Base-by-base conservation (phyloP, 1,284 basidiomycete species). In the Mixia osmundae region DNA sequence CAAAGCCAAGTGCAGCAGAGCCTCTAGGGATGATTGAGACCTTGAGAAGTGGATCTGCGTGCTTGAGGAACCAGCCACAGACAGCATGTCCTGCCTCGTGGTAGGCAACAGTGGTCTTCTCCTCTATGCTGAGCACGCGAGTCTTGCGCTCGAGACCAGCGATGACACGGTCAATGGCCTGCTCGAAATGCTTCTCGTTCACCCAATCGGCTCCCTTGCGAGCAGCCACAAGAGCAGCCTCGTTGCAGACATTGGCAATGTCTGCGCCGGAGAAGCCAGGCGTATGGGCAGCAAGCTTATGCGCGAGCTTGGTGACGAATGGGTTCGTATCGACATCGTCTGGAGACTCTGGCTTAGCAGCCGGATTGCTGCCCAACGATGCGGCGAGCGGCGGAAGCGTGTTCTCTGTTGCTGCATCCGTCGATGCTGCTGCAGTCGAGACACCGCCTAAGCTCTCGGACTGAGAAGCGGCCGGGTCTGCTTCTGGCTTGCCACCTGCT, bases 51-150 rank as follows among this genome's bases (percentile, higher is more conserved):
- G 30, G 15, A 19, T 30, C n/a, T 37, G 89, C 89, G 48, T 89
- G 78, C 61, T 95, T 83, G 47, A 95, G 59, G 67, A 82, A 95
- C 89, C 91, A 97, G 14, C 89, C 89, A 52, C 82, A 89, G 33
- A 97, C 75, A 18, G 91, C 89, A 58, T 99, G 89, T 1, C 89
- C 91, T 23, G 91, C 91, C 64, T 99, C 91, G 56, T 97, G 91
- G 57, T 97, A 95, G 3, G 91, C 91, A 23, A 97, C 89, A 0
- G 80, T 95, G 62, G 74, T 87, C 72, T 99, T 99, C 67, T 99
- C 91, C 48, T 94, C 80, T 26, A 75, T 69, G 50, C 77, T 85
- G 33, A 97, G 63, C 26, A 97, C 77, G 43, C 87, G 66, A 45
- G 75, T 83, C 69, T 95, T 95, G 55, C 80, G 68, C 66, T 97